A percentile compares a stretch with the other conserved stretches of the same genome.
Evolutionary conservation across 495 filamentous ascomycete species (phyloP).

Genomic region (Penicillium waksmanii): DNA sequence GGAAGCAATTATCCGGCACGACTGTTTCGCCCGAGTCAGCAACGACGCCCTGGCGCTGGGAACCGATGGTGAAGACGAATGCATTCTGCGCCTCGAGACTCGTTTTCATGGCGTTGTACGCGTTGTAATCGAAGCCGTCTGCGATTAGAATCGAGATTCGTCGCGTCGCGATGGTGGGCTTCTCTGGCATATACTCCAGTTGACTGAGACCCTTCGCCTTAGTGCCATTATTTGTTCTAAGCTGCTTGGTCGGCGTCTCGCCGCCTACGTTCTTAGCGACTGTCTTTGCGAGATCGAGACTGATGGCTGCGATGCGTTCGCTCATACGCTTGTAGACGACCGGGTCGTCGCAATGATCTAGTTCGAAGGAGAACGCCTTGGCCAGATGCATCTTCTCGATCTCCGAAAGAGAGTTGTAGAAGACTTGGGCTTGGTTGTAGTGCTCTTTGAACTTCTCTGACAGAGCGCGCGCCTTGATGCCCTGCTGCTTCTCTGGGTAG

Average conservation of each 20-base stretch:
- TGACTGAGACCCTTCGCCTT: slow-evolving; percentile 69
- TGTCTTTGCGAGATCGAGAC: slow-evolving; percentile 68
- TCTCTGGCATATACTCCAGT: slow-evolving; percentile 62
- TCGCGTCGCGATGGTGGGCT: slow-evolving; percentile 70
- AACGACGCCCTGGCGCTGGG: slow-evolving; percentile 54
- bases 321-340: slow-evolving; percentile 76
- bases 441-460: slow-evolving; percentile 84
- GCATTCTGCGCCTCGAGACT: slow-evolving; percentile 65
- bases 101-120: slow-evolving; percentile 66
- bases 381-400: slow-evolving; percentile 73
- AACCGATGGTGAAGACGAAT: slow-evolving; percentile 74
- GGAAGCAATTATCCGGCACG: slow-evolving; percentile 77
- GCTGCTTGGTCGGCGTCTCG: slow-evolving; percentile 55
- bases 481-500: slow-evolving; percentile 65
- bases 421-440: slow-evolving; percentile 61
- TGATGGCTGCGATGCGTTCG: slow-evolving; percentile 71
- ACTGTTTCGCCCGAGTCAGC: slow-evolving; percentile 57
- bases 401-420: slow-evolving; percentile 79
- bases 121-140: slow-evolving; percentile 74
- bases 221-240: slow-evolving; percentile 65
- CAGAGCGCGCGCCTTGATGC: slow-evolving; percentile 69
- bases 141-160: slow-evolving; percentile 78
- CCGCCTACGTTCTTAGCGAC: slow-evolving; percentile 74
- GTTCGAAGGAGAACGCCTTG: slow-evolving; percentile 77
- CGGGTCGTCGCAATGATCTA: slow-evolving; percentile 88